Evolutionary conservation across 192 early-diverging fungal species (phyloP), one percentile per base, ranked within the genome.

Genomic region (Chytriomyces sp.): DNA sequence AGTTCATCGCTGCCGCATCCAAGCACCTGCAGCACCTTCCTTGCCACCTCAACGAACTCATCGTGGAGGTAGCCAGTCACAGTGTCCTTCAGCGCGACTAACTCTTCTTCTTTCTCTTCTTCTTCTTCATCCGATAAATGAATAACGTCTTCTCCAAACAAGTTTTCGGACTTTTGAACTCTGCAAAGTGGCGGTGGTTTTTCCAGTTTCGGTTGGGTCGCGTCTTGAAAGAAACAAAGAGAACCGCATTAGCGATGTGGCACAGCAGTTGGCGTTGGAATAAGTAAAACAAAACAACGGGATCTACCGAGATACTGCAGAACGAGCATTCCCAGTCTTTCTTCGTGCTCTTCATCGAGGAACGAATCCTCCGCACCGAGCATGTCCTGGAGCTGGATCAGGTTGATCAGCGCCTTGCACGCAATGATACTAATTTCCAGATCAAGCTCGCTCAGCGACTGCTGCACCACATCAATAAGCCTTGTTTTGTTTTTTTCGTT

Each of bases 381-480:
- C 13, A 16, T 11, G 20, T 28, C 65, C 11, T 67, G 35, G 8
- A 69, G 26, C 26, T 48, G 8, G 28, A 69, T 53, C 68, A 84
- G 44, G 46, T 81, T 81, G 44, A 79, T 43, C 28, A 84, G 28
- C 16, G 75, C 59, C 60, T 79, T 74, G 45, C 47, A 75, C 5
- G 75, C 80, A 61, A 82, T 23, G 8, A 45, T 50, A 9, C 66
- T 65, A 0, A 79, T 43, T 24, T 16, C 47, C 62, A 43, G 67
- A 44, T 82, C 80, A 5, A 60, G 48, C 1, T 66, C 72, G 5
- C 23, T 46, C 6, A 75, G 6, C 18, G 75, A 47, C 9, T 67
- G 9, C 23, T 65, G 13, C n/a, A 84, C 45, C 7, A 78, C 64
- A 28, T 82, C 78, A 4, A 74, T 47, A 7, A 84, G 53, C 48